Conservation (phyloP, 139 green algal species). For the Asterochloris erici region DNA sequence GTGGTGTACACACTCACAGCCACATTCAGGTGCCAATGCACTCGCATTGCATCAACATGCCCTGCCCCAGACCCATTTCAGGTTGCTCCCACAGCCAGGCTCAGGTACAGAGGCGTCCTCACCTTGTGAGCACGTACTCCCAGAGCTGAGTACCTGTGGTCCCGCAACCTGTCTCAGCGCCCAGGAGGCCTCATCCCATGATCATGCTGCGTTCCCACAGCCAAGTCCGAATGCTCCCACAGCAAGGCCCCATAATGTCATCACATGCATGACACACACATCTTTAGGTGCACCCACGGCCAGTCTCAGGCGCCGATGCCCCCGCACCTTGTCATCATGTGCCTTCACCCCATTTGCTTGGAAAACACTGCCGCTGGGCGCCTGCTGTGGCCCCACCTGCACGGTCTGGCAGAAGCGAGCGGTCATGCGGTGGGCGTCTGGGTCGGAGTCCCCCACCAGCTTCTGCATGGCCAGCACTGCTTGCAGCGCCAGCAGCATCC, state of each 20-base stretch:
- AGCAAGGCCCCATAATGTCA: not conserved
- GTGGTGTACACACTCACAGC: no score
- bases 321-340: not conserved
- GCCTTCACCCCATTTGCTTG: not conserved
- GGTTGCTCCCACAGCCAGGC: not conserved
- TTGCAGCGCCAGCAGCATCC: conserved; percentile 75
- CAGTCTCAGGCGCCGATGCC: not conserved
- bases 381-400: conserved; percentile 4
- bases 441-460: conserved; percentile 49
- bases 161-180: not conserved
- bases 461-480: conserved; percentile 56
- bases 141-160: not conserved
- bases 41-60: no score
- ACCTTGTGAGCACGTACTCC: not conserved
- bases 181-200: not conserved
- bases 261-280: not conserved
- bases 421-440: conserved; percentile 56
- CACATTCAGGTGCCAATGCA: no score
- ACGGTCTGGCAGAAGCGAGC: conserved; percentile 51
- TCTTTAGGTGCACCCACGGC: not conserved
- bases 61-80: no score
- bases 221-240: not conserved
- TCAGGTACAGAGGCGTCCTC: not conserved
- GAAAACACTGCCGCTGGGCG: not conserved
- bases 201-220: not conserved